Percentiles rank a stretch among this genome's conserved stretches.
Evolutionary conservation across 2,329 filamentous ascomycete species (phyloP).

Genomic region (Venturia effusa): DNA sequence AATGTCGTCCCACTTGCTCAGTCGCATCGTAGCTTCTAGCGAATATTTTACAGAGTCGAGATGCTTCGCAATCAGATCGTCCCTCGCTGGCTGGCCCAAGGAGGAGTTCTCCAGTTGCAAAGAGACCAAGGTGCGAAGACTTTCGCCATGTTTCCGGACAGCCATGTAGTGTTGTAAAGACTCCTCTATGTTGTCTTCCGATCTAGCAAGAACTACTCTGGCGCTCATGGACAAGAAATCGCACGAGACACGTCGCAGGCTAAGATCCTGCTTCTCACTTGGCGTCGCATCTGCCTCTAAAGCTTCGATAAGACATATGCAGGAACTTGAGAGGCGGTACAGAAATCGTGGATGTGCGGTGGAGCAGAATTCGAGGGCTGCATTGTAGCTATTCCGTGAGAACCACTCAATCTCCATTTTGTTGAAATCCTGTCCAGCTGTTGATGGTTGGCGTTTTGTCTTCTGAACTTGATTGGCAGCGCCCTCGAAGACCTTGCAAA

Average conservation of each 20-base stretch:
- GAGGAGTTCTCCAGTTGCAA: constrained; percentile 24
- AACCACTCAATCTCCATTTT: constrained; percentile 71
- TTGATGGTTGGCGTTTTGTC: not conserved
- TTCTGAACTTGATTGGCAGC: constrained; percentile 13
- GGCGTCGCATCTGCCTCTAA: constrained; percentile 18
- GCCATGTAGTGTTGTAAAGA: constrained; percentile 46
- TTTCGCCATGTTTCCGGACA: constrained; percentile 48
- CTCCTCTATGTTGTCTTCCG: constrained; percentile 26
- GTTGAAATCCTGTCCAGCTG: constrained; percentile 37
- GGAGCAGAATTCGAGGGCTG: constrained; percentile 53
- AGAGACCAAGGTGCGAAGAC: constrained; percentile 37
- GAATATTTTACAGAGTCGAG: constrained; percentile 62
- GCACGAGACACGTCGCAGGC: constrained; percentile 55
- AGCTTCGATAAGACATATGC: constrained; percentile 32
- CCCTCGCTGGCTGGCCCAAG: constrained; percentile 33
- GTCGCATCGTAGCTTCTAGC: constrained; percentile 60
- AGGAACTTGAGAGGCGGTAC: constrained; percentile 42
- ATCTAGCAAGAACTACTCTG: constrained; percentile 37
- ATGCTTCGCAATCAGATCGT: constrained; percentile 51
- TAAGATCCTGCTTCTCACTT: constrained; percentile 34
- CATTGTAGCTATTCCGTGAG: constrained; percentile 69
- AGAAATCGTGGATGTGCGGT: constrained; percentile 46
- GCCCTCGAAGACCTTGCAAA: constrained; percentile 46
- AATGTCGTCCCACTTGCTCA: constrained; percentile 59
- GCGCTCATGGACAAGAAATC: constrained; percentile 51